Base-by-base conservation (phyloP, 768 basidiomycete species). In the Lentinula guzmanii region DNA sequence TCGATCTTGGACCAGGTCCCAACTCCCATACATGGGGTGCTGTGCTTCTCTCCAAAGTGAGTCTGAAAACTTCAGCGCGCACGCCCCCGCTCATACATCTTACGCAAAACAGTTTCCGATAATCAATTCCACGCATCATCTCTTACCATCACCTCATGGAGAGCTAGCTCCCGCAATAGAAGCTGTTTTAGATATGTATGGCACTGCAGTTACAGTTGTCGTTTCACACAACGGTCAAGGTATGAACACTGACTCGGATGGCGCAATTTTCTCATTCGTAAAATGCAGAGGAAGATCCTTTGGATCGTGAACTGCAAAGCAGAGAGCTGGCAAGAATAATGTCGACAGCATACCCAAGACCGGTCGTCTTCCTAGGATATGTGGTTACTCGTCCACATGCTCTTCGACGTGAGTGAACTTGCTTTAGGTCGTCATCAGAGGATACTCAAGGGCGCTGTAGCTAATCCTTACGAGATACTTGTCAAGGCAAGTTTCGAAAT, bases 201-300 rank as follows among this genome's bases (percentile, higher is more conserved):
- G 93, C 0, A 87, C 86, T 0, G 80, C 83, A 56, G 83, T 95
- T 16, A 87, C 86, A 5, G 91, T 95, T 0, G 78, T 95, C n/a
- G 90, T 95, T 9, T 81, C 91, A 0, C 94, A 96, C 65, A 95
- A 96, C 69, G 94, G 94, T 5, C 94, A 96, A 81, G 91, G 91
- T 89, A 63, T 31, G 57, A 70, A 61, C 37, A n/a, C 4, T 10
- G 18, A 18, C 18, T 34, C 52, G 5, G 5, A n/a, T 42, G 15
- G 33, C 35, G 42, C 42, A 46, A 34, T 15, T 53, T 35, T 54
- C 42, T 28, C 58, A 51, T 48, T 34, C 13, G 31, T 31, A n/a
- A 15, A 31, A 8, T 56, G 6, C 69, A 92, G 93, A 95, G 82
- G 90, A 95, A 70, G 92, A 94, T 52, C 83, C 89, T 0, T 71